These are phyloP conservation scores for Euphrasia arctica DNA, from an alignment of 305 asterid species.

Conservation along the genomic window DNA sequence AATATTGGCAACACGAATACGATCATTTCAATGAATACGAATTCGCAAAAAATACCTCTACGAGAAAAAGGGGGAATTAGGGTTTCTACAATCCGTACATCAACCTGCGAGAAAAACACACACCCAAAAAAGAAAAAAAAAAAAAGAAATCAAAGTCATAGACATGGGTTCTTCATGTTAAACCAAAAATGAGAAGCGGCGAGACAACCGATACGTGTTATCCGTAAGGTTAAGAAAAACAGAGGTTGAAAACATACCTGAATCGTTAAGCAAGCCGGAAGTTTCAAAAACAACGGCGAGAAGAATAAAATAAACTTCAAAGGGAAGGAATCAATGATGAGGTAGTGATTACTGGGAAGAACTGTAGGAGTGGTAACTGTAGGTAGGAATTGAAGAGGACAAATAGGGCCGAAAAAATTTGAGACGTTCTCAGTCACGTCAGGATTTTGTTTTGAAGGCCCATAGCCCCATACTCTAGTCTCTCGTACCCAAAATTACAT, in stretches of 20 bases:
- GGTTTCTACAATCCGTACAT: slow-evolving; percentile 23
- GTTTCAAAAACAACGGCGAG: not conserved
- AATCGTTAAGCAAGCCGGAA: slow-evolving; percentile 13
- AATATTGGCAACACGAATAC: too few relatives aligned
- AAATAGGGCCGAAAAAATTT: too few relatives aligned
- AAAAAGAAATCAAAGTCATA: slow-evolving; percentile 9
- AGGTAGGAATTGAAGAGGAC: not conserved
- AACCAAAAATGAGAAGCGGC: slow-evolving; percentile 6
- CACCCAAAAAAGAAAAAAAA: not conserved
- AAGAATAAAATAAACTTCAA: not conserved
- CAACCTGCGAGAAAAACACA: too few relatives aligned
- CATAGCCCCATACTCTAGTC: not conserved
- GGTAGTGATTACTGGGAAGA: slow-evolving; percentile 23
- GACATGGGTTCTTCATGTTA: slow-evolving; percentile 3
- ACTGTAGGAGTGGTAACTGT: not conserved
- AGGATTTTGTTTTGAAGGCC: too few relatives aligned
- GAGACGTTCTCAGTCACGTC: too few relatives aligned
- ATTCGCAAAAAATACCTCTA: slow-evolving; percentile 18
- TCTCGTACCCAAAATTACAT: not conserved
- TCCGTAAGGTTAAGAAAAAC: not conserved
- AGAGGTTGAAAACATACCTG: slow-evolving; percentile 17
- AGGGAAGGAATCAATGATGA: slow-evolving; percentile 23
- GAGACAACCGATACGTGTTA: not conserved
- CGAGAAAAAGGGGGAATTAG: slow-evolving; percentile 10
- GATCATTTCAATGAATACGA: not conserved